Evolutionary conservation across 73 alveolate genomes (phyloP).

Genomic region (Paramecium biaurelia): DNA sequence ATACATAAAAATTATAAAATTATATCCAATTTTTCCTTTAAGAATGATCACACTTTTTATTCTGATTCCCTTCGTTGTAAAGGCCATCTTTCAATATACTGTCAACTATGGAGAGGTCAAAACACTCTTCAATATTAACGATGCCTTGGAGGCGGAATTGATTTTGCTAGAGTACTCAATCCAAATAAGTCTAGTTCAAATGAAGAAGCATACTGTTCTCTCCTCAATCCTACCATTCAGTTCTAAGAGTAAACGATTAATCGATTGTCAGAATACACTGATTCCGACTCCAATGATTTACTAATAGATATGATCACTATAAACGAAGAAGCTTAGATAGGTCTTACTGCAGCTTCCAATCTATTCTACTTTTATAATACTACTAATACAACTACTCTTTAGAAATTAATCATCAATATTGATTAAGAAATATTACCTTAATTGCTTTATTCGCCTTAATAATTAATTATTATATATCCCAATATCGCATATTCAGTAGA

Average conservation of each 20-base stretch:
- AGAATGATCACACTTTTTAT: background rate
- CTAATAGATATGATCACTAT: background rate
- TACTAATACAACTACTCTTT: background rate
- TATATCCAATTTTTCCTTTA: background rate
- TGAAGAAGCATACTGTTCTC: background rate
- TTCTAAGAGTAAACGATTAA: background rate
- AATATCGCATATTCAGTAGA: background rate
- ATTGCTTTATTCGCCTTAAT: background rate
- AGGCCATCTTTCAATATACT: background rate
- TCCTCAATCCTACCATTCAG: background rate
- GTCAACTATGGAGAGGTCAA: background rate
- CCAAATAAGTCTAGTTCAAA: background rate
- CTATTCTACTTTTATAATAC: background rate
- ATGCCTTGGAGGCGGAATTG: background rate
- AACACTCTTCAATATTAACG: background rate
- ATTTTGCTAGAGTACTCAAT: background rate
- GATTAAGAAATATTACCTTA: background rate
- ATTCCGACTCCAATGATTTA: background rate
- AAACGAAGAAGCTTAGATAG: background rate
- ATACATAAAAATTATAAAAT: background rate
- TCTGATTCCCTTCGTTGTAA: background rate
- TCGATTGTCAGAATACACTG: background rate
- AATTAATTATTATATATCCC: background rate
- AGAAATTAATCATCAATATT: background rate
- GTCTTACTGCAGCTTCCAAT: background rate